Evolutionary conservation across 2,329 filamentous ascomycete genomes (phyloP).

Genomic region (Pyrenochaeta sp.): DNA sequence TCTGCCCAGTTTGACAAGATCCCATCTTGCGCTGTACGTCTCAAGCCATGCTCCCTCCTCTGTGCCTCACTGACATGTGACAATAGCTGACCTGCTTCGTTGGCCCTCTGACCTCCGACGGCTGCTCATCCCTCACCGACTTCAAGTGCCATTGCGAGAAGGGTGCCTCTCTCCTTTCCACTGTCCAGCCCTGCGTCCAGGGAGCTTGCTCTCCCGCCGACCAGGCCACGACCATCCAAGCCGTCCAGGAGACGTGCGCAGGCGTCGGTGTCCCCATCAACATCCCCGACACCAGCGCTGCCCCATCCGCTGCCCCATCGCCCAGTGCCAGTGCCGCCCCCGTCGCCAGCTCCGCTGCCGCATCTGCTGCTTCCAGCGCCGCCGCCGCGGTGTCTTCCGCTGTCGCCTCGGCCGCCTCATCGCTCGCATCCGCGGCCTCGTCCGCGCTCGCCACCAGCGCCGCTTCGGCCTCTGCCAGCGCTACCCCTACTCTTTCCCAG

Average conservation of each 20-base stretch:
- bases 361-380: slow-evolving; percentile 7
- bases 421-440: slow-evolving; percentile 16
- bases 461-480: slow-evolving; percentile 5
- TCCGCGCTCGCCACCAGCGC: slow-evolving; percentile 14
- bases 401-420: slow-evolving; percentile 11
- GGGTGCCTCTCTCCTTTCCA: slow-evolving; percentile 48
- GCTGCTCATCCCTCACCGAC: slow-evolving; percentile 56
- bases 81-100: slow-evolving; percentile 58
- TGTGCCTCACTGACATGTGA: slow-evolving; percentile 23
- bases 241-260: slow-evolving; percentile 42
- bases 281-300: slow-evolving; percentile 27
- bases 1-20: slow-evolving; percentile 56
- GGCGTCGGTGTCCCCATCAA: slow-evolving; percentile 39
- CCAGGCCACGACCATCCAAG: slow-evolving; percentile 40
- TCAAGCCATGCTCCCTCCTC: not conserved
- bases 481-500: slow-evolving; percentile 24
- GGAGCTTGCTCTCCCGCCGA: slow-evolving; percentile 50
- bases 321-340: not conserved
- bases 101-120: slow-evolving; percentile 50
- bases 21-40: slow-evolving; percentile 56
- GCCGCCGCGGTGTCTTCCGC: slow-evolving; percentile 2
- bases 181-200: slow-evolving; percentile 57
- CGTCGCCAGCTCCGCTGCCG: slow-evolving; percentile 9
- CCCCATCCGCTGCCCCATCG: slow-evolving; percentile 10
- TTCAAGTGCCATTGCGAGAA: slow-evolving; percentile 55